Conservation (phyloP, 2,329 filamentous ascomycete genomes). For the Xylariaceae sp. region DNA sequence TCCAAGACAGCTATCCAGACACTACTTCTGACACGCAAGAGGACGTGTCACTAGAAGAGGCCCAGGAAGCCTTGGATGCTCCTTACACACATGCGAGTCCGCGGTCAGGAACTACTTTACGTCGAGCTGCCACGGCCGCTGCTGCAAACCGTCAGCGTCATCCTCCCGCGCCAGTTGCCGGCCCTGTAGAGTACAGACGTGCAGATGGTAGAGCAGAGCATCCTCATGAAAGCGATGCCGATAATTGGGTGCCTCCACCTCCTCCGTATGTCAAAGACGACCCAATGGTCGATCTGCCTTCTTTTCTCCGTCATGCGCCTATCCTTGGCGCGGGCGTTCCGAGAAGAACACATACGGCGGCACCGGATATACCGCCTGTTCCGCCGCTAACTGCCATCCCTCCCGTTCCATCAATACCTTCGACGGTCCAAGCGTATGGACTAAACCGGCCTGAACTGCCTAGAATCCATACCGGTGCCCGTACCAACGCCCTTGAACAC, state of each 20-base stretch:
- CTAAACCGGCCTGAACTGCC: conserved; percentile 27
- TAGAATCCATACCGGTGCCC: conserved; percentile 25
- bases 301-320: conserved; percentile 50
- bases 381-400: conserved; percentile 13
- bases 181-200: conserved; percentile 59
- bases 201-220: conserved; percentile 68
- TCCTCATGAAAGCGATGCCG: conserved; percentile 81
- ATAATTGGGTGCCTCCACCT: conserved; percentile 83
- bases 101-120: conserved; percentile 65
- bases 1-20: conserved; percentile 23
- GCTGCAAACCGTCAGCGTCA: conserved; percentile 67
- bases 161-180: conserved; percentile 50
- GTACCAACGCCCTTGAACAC: conserved; percentile 16
- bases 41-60: conserved; percentile 47
- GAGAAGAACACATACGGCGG: conserved; percentile 1
- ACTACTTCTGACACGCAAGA: conserved; percentile 37
- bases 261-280: conserved; percentile 72
- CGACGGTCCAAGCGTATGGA: not conserved
- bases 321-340: conserved; percentile 33
- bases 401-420: conserved; percentile 10
- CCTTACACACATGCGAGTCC: conserved; percentile 72
- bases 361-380: conserved; percentile 19
- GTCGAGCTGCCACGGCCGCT: conserved; percentile 71
- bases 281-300: conserved; percentile 49
- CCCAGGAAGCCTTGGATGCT: conserved; percentile 61